Conservation (phyloP, 495 filamentous ascomycete genomes). For the Corynascus novoguineensis region DNA sequence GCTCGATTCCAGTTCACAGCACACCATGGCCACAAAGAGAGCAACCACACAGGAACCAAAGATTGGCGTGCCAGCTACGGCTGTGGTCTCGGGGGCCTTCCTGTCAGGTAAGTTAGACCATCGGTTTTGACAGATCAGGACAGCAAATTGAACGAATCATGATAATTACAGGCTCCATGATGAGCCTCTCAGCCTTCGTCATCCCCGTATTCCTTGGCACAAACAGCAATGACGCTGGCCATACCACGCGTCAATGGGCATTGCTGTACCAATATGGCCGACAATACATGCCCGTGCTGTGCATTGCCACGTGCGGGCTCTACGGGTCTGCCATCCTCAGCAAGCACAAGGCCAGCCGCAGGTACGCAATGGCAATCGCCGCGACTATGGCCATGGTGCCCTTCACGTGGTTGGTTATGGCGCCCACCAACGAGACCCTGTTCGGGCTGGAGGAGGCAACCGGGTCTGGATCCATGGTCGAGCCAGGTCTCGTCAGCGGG, state of each 20-base stretch:
- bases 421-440: background rate
- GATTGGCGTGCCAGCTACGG: background rate
- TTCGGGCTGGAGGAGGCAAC: background rate
- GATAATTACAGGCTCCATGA: background rate
- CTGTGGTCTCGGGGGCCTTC: background rate
- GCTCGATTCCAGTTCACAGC: too few relatives aligned
- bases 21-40: background rate
- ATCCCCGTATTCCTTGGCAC: background rate
- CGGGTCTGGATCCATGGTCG: background rate
- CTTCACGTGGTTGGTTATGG: background rate
- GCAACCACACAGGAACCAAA: background rate
- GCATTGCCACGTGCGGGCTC: background rate
- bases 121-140: too few relatives aligned
- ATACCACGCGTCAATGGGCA: background rate
- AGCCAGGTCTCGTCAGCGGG: background rate
- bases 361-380: background rate
- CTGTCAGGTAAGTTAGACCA: background rate
- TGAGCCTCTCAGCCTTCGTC: background rate
- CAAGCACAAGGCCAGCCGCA: background rate
- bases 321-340: background rate
- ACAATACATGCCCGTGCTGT: background rate
- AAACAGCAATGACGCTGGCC: background rate
- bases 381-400: background rate
- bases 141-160: background rate
- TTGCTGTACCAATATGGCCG: background rate